Evolutionary conservation across 2,329 filamentous ascomycete genomes (phyloP), one percentile per base, ranked within the genome.

Genomic region (Alternaria triticina): DNA sequence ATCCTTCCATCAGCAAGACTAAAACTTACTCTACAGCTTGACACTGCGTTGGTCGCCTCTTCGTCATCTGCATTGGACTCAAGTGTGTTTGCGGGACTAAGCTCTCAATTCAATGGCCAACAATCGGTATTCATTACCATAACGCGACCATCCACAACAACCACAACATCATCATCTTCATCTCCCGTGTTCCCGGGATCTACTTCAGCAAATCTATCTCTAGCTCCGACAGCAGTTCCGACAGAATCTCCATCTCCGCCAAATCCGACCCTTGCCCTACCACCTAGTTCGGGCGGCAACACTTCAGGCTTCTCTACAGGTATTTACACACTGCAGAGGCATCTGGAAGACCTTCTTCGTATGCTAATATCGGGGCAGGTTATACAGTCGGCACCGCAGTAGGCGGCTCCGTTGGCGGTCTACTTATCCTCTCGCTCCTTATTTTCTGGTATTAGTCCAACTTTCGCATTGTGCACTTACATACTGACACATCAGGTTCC

Each of bases 31-130:
- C 17, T 50, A 1, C 10, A 50, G 47, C n/a, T 50, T 12, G 47
- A 50, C 8, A 28, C 25, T 13, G 30, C 23, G 2, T 10, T 13
- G 1, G 5, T 30, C 11, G 4, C 0, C 11, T 50, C 47, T 20
- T 0, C 6, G 0, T 12, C 4, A 7, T 20, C 47, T 22, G 6
- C 47, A 10, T 7, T 13, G 0, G 27, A 13, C 1, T 20, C n/a
- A 7, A 30, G 15, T 0, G n/a, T 30, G 1, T 28, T 49, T 6
- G 12, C 3, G 6, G 25, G 25, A 20, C 8, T 7, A 20, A 15
- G 11, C 23, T 45, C 25, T 30, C 25, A 10, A 2, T 12, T 30
- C 28, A 13, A 50, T 30, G 47, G 27, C 27, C 27, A 30, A 20
- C n/a, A 0, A 12, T 13, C 27, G 1, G 25, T 17, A 2, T 30